Conservation (phyloP, 192 early-diverging fungal species). For the Phycomyces nitens region DNA sequence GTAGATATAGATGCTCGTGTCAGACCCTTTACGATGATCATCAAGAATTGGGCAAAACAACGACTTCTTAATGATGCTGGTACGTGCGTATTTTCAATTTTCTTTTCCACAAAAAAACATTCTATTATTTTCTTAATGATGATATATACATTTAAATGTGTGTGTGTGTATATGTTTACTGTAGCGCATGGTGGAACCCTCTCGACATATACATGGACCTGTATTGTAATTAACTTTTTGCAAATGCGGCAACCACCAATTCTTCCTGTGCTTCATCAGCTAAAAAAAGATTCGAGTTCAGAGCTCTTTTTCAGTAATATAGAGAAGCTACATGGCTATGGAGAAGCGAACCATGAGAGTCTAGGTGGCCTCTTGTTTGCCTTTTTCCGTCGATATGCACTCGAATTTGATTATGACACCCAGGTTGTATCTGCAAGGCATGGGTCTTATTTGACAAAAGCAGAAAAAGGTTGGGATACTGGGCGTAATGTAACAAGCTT, state of each 20-base stretch:
- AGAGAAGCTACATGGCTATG: slow-evolving; percentile 61
- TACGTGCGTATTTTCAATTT: slow-evolving; percentile 21
- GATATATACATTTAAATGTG: too few relatives aligned
- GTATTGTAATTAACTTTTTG: slow-evolving; percentile 89
- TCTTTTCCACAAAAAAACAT: neutral
- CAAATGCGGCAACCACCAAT: slow-evolving; percentile 88
- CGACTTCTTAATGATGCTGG: slow-evolving; percentile 87
- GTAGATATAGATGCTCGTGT: slow-evolving; percentile 84
- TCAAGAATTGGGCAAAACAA: slow-evolving; percentile 90
- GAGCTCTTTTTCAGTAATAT: slow-evolving; percentile 79
- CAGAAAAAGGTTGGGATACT: slow-evolving; percentile 84
- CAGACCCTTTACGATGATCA: slow-evolving; percentile 84
- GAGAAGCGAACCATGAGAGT: slow-evolving; percentile 66
- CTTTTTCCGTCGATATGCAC: slow-evolving; percentile 80
- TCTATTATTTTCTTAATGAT: too few relatives aligned
- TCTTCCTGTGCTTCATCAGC: slow-evolving; percentile 77
- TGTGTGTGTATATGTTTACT: slow-evolving; percentile 4
- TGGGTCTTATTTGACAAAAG: slow-evolving; percentile 76
- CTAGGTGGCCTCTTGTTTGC: slow-evolving; percentile 76
- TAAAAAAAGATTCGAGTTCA: slow-evolving; percentile 44
- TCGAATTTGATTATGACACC: slow-evolving; percentile 82
- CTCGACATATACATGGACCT: slow-evolving; percentile 93
- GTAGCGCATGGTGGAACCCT: slow-evolving; percentile 89
- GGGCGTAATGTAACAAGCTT: slow-evolving; percentile 64
- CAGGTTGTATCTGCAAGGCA: slow-evolving; percentile 79